Evolutionary conservation across 495 filamentous ascomycete species (phyloP).

Genomic region (Neurospora intermedia): DNA sequence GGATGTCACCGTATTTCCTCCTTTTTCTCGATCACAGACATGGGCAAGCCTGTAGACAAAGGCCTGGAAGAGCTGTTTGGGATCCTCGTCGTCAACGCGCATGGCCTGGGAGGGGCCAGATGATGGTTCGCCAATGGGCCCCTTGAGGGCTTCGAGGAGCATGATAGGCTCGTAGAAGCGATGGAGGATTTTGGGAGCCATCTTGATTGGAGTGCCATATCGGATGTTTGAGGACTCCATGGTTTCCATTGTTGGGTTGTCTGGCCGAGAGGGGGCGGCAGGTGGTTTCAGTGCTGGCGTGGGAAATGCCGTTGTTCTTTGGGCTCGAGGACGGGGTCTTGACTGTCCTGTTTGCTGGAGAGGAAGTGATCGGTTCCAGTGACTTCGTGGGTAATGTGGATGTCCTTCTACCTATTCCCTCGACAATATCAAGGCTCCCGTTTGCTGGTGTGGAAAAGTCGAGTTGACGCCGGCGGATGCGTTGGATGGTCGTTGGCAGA

Average conservation of each 20-base stretch:
- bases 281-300: background rate
- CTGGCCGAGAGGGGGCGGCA: no score
- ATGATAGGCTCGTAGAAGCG: background rate
- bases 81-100: background rate
- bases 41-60: constrained; percentile 23
- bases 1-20: constrained; percentile 14
- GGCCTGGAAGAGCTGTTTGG: constrained; percentile 9
- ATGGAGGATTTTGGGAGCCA: background rate
- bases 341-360: no score
- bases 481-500: background rate
- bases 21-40: constrained; percentile 12
- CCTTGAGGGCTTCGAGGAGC: background rate
- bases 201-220: background rate
- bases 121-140: background rate
- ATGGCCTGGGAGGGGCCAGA: background rate
- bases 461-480: background rate
- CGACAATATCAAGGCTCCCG: background rate
- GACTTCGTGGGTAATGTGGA: background rate
- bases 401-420: no score
- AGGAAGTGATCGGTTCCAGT: no score
- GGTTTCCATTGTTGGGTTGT: no score
- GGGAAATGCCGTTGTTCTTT: background rate
- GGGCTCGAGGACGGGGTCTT: no score
- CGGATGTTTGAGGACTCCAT: background rate
- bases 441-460: background rate